Conservation (phyloP, 2,329 filamentous ascomycete species). For the Grosmannia huntii region DNA sequence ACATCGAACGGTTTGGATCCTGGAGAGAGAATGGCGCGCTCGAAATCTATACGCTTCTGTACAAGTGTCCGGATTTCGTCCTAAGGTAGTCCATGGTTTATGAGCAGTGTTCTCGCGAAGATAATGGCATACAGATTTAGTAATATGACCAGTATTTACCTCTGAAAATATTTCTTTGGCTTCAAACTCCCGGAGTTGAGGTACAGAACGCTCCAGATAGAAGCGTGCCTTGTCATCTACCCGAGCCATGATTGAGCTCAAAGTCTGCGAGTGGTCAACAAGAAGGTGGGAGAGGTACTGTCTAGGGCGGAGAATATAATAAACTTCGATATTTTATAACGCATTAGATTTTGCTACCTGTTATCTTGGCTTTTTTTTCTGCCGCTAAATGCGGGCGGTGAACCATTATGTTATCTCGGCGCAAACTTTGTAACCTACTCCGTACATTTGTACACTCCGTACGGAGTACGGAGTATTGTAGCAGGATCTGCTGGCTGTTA, state of each 20-base stretch:
- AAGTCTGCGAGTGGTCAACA: not conserved
- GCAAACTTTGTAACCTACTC: no score
- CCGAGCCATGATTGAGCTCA: constrained; percentile 52
- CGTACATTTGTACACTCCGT: no score
- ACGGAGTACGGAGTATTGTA: no score
- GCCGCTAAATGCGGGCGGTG: no score
- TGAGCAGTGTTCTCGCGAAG: no score
- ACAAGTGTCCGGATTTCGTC: constrained; percentile 85
- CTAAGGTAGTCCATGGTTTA: constrained; percentile 27
- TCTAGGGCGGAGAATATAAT: not conserved
- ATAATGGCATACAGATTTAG: not conserved
- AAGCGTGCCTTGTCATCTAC: constrained; percentile 91
- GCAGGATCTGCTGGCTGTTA: no score
- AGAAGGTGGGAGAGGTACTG: not conserved
- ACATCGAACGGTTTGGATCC: constrained; percentile 68
- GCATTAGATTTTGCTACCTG: no score
- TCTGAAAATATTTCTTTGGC: constrained; percentile 81
- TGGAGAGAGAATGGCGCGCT: constrained; percentile 77
- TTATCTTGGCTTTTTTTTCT: no score
- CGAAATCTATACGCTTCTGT: constrained; percentile 81
- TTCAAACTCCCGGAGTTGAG: constrained; percentile 85
- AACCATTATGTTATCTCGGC: no score
- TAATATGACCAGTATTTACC: constrained; percentile 25
- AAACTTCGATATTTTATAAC: no score
- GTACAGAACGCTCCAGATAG: constrained; percentile 83